Percentiles rank a stretch among this genome's conserved stretches.
Conservation (phyloP, 2,329 filamentous ascomycete genomes). For the Fusarium papillatum region DNA sequence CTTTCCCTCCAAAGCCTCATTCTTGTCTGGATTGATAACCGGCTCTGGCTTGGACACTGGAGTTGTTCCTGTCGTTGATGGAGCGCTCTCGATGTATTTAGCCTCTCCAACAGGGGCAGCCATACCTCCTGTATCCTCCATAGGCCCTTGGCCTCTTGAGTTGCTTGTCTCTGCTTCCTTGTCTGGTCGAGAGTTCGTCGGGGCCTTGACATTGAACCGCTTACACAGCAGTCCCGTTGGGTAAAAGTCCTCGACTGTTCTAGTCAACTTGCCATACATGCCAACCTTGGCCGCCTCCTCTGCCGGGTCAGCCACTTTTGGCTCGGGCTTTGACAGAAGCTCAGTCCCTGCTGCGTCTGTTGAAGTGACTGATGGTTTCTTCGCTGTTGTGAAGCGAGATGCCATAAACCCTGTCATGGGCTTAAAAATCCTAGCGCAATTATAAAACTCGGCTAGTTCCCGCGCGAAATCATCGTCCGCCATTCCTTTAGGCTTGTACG, state of each 20-base stretch:
- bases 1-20: conserved; percentile 75
- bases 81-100: conserved; percentile 30
- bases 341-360: conserved; percentile 36
- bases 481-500: conserved; percentile 57
- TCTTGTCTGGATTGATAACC: conserved; percentile 75
- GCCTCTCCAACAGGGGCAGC: conserved; percentile 14
- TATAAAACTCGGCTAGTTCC: conserved; percentile 83
- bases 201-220: conserved; percentile 88
- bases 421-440: conserved; percentile 81
- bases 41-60: conserved; percentile 32
- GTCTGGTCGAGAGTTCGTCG: conserved; percentile 74
- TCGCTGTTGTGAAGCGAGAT: conserved; percentile 86
- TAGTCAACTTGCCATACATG: conserved; percentile 94
- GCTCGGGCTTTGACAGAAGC: conserved; percentile 47
- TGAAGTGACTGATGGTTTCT: conserved; percentile 55
- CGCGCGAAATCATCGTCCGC: conserved; percentile 81
- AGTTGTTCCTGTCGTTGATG: not conserved
- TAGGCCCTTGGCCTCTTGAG: conserved; percentile 30
- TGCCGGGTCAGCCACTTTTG: conserved; percentile 73
- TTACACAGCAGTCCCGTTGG: conserved; percentile 93
- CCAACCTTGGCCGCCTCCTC: conserved; percentile 89
- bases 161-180: conserved; percentile 48
- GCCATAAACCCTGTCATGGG: conserved; percentile 95
- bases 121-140: conserved; percentile 19
- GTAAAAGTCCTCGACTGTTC: conserved; percentile 78